phyloP scores from a whole-genome alignment of 2,329 filamentous ascomycete genomes.

The Blastomyces emzantsi region DNA sequence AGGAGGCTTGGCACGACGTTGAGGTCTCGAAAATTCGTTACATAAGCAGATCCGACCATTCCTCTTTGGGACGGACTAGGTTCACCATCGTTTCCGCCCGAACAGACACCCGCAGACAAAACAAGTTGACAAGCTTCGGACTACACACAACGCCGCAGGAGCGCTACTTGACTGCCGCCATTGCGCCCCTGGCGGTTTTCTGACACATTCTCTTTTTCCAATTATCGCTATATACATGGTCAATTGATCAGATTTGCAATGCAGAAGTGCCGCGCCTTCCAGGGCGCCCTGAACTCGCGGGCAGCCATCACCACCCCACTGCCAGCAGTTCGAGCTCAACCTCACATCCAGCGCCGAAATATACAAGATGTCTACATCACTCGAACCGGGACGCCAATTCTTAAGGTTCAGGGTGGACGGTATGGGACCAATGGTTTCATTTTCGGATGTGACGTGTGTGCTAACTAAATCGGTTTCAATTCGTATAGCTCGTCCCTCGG shows the following conservation, averaged over 20 bases:
- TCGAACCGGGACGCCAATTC: constrained; percentile 88
- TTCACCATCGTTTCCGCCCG: background rate
- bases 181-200: constrained; percentile 5
- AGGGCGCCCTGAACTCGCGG: constrained; percentile 34
- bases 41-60: background rate
- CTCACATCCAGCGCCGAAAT: constrained; percentile 40
- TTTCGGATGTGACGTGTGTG: constrained; percentile 12
- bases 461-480: constrained; percentile 19
- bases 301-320: constrained; percentile 28
- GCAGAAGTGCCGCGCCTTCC: constrained; percentile 38
- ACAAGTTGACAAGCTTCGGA: constrained; percentile 23
- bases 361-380: constrained; percentile 85
- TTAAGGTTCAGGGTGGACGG: constrained; percentile 84
- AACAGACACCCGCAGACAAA: constrained; percentile 1
- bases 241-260: constrained; percentile 29
- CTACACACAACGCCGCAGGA: constrained; percentile 12
- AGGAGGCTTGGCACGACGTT: too few species aligned
- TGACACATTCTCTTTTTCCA: constrained; percentile 20
- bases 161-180: background rate
- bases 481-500: constrained; percentile 64
- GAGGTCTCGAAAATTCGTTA: background rate
- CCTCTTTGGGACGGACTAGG: background rate
- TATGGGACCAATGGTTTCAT: constrained; percentile 39
- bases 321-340: constrained; percentile 25
- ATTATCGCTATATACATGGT: constrained; percentile 19